Evolutionary conservation across 345 rosid species (phyloP), one percentile per base, ranked within the genome.

Genomic region (Salix brachista): DNA sequence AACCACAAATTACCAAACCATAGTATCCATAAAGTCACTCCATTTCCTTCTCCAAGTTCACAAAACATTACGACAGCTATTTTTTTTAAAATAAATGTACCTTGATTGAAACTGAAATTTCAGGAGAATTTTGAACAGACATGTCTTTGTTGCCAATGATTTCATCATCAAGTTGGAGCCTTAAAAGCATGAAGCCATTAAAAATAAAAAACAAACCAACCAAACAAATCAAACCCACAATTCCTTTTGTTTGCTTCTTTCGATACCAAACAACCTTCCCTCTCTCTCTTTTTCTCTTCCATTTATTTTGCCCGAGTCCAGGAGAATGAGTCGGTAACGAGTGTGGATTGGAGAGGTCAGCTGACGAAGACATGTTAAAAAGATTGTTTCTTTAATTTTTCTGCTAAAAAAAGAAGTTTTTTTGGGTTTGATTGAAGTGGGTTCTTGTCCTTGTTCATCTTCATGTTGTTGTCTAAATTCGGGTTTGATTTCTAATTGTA

Each of bases 171-270:
- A 6, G 41, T 54, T 89, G 94, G 30, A 96, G 86, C 73, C 88
- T 85, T 74, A 84, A 80, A 52, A 93, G 85, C 97, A 93, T 88
- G 71, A 89, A 85, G 90, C 91, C 91, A 81, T 93, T 90, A 36
- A 90, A 88, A 62, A 91, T 71, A 80, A 96, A 89, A 80, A 90
- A 93, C 78, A 89, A 87, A 66, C 77, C 88, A 66, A 91, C 78
- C 86, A 93, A 87, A 7, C 79, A 87, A 77, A 86, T 76, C 76
- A 84, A 73, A 44, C 72, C 84, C 8, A 86, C 75, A 0, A 86
- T 74, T n/a, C 89, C 84, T 76, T 86, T 87, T 7, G 87, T 82
- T 72, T 87, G 83, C 58, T 72, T 86, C 78, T 69, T 85, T 48
- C 84, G 84, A 74, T 85, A 79, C 91, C 94, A 90, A 46, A 67